Evolutionary conservation across 2,329 filamentous ascomycete species (phyloP).

Genomic region (Epichloe baconii): DNA sequence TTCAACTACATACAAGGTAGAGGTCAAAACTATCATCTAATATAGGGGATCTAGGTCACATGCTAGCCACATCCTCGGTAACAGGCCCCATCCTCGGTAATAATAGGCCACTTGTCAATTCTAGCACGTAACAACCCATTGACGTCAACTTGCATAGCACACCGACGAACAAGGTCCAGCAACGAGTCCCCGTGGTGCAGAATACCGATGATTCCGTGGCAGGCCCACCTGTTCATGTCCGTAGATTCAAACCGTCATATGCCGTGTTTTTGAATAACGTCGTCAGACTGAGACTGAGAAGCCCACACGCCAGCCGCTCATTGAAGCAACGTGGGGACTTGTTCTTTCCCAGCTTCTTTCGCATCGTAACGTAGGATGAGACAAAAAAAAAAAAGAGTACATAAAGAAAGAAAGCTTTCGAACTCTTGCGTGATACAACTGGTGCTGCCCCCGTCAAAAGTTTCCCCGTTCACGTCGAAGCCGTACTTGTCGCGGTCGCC

Average conservation of each 20-base stretch:
- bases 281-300: not conserved
- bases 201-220: slow-evolving; percentile 12
- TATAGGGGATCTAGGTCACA: too few species aligned
- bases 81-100: too few species aligned
- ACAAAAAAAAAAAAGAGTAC: not conserved
- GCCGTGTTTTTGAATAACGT: not conserved
- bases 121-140: too few species aligned
- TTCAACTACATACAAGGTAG: too few species aligned
- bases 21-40: too few species aligned
- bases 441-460: too few species aligned
- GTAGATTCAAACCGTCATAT: slow-evolving; percentile 9
- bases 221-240: slow-evolving; percentile 7
- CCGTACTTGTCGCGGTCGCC: not conserved
- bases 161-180: slow-evolving; percentile 18
- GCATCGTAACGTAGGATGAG: not conserved
- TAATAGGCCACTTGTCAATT: too few species aligned
- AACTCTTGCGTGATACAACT: too few species aligned
- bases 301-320: slow-evolving; percentile 1
- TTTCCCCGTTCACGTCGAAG: not conserved
- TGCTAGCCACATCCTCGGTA: too few species aligned
- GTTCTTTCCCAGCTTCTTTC: not conserved
- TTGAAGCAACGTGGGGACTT: slow-evolving; percentile 13
- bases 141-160: slow-evolving; percentile 1
- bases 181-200: slow-evolving; percentile 18
- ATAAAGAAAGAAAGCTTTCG: not conserved